phyloP scores from a whole-genome alignment of 805 yeast genomes.

The Wickerhamomyces canadensis region DNA sequence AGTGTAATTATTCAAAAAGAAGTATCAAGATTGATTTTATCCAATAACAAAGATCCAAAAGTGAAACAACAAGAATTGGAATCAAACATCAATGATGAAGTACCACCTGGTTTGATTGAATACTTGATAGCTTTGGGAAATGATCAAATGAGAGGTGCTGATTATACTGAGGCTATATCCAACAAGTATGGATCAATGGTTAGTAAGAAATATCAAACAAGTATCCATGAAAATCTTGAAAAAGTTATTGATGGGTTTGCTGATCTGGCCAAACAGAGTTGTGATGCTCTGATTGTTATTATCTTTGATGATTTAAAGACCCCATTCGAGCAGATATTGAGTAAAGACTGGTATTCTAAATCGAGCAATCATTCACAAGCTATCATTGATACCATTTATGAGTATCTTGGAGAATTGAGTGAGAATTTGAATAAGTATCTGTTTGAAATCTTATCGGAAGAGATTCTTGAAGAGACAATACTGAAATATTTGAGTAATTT shows the following conservation, averaged over 20 bases:
- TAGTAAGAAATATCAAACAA: conserved; percentile 53
- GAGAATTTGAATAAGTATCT: conserved; percentile 46
- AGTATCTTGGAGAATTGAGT: conserved; percentile 63
- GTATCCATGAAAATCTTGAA: conserved; percentile 52
- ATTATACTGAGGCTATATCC: conserved; percentile 63
- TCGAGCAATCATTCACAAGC: conserved; percentile 41
- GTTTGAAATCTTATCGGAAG: conserved; percentile 48
- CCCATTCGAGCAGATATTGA: conserved; percentile 57
- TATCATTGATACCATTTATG: conserved; percentile 67
- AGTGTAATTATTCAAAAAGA: conserved; percentile 48
- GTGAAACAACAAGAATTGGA: conserved; percentile 23
- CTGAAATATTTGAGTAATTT: conserved; percentile 44
- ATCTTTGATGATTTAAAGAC: conserved; percentile 67
- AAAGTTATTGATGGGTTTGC: conserved; percentile 77
- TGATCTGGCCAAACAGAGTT: conserved; percentile 61
- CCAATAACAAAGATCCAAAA: conserved; percentile 11
- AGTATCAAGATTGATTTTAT: conserved; percentile 31
- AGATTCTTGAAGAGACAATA: conserved; percentile 45
- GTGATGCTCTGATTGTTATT: conserved; percentile 48
- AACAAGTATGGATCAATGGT: conserved; percentile 61
- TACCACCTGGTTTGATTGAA: conserved; percentile 75
- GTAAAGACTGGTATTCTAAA: conserved; percentile 54
- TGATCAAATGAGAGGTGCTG: conserved; percentile 72
- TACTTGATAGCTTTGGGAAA: conserved; percentile 80
- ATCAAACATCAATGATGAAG: conserved; percentile 26